phyloP scores from a whole-genome alignment of 2,329 filamentous ascomycete genomes.

The Curvularia sp. region DNA sequence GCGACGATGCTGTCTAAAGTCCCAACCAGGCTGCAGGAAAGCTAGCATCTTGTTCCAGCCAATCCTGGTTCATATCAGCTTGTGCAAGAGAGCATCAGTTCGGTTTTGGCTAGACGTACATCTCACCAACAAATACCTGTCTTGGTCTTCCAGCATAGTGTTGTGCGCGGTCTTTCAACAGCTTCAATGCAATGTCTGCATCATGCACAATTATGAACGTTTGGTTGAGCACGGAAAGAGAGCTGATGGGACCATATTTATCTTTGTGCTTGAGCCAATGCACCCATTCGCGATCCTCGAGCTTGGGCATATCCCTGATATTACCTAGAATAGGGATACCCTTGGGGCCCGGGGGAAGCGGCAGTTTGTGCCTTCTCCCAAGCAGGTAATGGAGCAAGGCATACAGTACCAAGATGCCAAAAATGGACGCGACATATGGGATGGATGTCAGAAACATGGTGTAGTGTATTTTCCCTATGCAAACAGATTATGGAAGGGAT shows the following conservation, averaged over 20 bases:
- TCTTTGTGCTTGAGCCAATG: conserved; percentile 57
- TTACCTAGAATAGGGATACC: conserved; percentile 60
- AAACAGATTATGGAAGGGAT: neutral
- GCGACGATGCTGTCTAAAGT: conserved; percentile 34
- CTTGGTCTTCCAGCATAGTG: conserved; percentile 32
- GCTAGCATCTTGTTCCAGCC: conserved; percentile 37
- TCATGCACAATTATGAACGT: conserved; percentile 43
- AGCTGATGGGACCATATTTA: conserved; percentile 41
- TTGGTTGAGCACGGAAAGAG: conserved; percentile 38
- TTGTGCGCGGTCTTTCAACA: conserved; percentile 31
- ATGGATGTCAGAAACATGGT: neutral
- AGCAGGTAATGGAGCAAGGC: neutral
- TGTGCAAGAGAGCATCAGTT: neutral
- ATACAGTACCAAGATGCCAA: neutral
- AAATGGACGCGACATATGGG: neutral
- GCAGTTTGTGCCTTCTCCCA: conserved; percentile 7
- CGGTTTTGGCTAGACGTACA: conserved; percentile 20
- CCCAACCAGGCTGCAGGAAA: conserved; percentile 30
- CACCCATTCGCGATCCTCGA: conserved; percentile 47
- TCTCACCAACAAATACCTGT: conserved; percentile 35
- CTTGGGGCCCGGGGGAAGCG: conserved; percentile 60
- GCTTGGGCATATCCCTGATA: conserved; percentile 56
- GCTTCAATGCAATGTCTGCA: conserved; percentile 34
- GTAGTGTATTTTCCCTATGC: neutral
- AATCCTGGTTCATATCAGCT: conserved; percentile 22